These are phyloP conservation scores for Oxytropis ochrocephala DNA, from an alignment of 306 rosid species.

Conservation along the genomic window DNA sequence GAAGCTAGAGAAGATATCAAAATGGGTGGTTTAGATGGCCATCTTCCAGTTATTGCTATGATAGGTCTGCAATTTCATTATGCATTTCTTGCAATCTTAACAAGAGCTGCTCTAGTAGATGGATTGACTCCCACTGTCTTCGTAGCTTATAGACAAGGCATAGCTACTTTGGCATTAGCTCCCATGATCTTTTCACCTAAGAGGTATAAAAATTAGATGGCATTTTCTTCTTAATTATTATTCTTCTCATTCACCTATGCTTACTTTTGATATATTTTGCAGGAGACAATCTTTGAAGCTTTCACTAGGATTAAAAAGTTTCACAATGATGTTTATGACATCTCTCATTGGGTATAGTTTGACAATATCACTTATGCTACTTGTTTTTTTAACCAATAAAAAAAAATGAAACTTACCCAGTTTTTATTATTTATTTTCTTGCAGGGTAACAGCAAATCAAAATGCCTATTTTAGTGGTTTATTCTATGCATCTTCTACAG, in stretches of 20 bases:
- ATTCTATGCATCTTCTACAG: slow-evolving; percentile 51
- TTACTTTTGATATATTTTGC: background rate
- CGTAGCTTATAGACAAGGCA: slow-evolving; percentile 57
- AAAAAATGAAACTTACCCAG: background rate
- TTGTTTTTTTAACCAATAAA: background rate
- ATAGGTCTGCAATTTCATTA: slow-evolving; percentile 44
- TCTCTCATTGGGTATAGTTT: slow-evolving; percentile 53
- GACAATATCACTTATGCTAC: background rate
- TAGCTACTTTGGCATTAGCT: slow-evolving; percentile 52
- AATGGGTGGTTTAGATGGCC: slow-evolving; percentile 34
- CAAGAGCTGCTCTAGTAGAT: slow-evolving; percentile 54
- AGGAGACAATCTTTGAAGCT: slow-evolving; percentile 36
- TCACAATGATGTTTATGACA: slow-evolving; percentile 43
- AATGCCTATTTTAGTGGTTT: slow-evolving; percentile 63
- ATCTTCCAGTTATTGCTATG: slow-evolving; percentile 49
- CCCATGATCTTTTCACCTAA: slow-evolving; percentile 39
- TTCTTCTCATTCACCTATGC: background rate
- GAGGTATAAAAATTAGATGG: slow-evolving; percentile 3
- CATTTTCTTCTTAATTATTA: background rate
- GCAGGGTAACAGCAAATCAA: slow-evolving; percentile 60
- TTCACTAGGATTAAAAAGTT: slow-evolving; percentile 40
- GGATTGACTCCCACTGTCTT: slow-evolving; percentile 64
- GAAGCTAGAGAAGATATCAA: background rate
- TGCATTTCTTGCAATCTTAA: slow-evolving; percentile 50
- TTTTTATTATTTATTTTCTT: background rate